Percentiles rank a stretch among this genome's conserved stretches.
These are phyloP conservation scores for Candida rishiriensis DNA, from an alignment of 805 yeast genomes.

Conservation along the genomic window DNA sequence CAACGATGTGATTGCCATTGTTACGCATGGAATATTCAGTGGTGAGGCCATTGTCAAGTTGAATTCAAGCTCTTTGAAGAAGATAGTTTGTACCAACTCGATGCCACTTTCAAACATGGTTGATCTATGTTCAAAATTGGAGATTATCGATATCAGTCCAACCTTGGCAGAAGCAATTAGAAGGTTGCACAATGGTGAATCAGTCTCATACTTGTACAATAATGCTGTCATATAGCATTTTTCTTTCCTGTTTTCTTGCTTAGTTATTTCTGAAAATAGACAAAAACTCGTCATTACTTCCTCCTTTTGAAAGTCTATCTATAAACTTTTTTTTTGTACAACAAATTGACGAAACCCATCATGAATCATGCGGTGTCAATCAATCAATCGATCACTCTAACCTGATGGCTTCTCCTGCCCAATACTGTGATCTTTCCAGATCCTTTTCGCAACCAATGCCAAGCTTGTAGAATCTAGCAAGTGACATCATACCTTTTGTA, in stretches of 20 bases:
- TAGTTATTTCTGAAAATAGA: too few relatives aligned
- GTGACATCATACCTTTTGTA: constrained; percentile 79
- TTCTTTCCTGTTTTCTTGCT: neutral
- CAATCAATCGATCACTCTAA: too few relatives aligned
- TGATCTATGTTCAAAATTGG: constrained; percentile 60
- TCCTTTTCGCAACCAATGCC: constrained; percentile 81
- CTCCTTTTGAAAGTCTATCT: too few relatives aligned
- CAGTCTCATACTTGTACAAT: constrained; percentile 80
- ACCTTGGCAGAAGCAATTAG: constrained; percentile 91
- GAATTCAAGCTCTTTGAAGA: constrained; percentile 59
- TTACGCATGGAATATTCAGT: constrained; percentile 91
- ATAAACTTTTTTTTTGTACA: too few relatives aligned
- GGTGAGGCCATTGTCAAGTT: constrained; percentile 77
- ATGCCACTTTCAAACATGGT: constrained; percentile 74
- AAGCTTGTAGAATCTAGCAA: constrained; percentile 78
- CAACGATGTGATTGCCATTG: constrained; percentile 81
- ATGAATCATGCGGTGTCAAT: too few relatives aligned
- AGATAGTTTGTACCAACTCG: constrained; percentile 88
- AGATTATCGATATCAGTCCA: constrained; percentile 78
- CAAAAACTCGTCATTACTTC: too few relatives aligned
- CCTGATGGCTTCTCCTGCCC: constrained; percentile 49
- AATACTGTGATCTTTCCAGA: constrained; percentile 52
- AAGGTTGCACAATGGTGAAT: constrained; percentile 94
- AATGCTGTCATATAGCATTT: constrained; percentile 39
- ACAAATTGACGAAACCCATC: too few relatives aligned